Evolutionary conservation across 345 rosid genomes (phyloP).

Genomic region (Linum usitatissimum): DNA sequence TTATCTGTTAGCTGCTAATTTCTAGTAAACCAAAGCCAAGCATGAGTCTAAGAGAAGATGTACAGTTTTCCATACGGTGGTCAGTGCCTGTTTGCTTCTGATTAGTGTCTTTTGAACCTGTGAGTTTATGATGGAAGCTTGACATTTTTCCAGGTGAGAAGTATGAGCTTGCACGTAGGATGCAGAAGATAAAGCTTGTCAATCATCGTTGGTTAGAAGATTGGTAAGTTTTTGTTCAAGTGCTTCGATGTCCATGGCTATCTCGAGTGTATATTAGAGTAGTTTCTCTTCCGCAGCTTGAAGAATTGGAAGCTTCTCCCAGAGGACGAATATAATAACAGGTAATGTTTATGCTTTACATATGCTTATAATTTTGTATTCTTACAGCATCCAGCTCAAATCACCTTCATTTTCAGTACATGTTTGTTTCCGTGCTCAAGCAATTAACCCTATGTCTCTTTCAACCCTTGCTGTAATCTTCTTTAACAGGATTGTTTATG

Average conservation of each 20-base stretch:
- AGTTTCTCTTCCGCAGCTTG: slow-evolving; percentile 36
- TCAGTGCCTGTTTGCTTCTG: background rate
- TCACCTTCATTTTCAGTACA: background rate
- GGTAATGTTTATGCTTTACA: slow-evolving; percentile 31
- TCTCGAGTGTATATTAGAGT: background rate
- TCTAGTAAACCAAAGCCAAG: no score
- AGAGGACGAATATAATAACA: slow-evolving; percentile 60
- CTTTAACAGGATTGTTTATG: no score
- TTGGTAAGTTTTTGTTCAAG: slow-evolving; percentile 37
- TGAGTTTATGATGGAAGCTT: background rate
- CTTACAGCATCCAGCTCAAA: background rate
- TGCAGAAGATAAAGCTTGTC: slow-evolving; percentile 65
- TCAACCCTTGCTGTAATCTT: background rate
- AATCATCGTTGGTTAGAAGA: slow-evolving; percentile 92
- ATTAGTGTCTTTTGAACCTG: background rate
- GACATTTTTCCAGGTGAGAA: slow-evolving; percentile 55
- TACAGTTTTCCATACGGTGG: no score
- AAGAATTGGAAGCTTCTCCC: slow-evolving; percentile 81
- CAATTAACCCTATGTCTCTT: background rate
- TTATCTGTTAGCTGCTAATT: no score
- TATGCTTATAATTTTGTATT: no score
- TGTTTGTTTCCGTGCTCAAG: background rate
- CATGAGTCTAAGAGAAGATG: no score
- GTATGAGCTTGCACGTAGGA: slow-evolving; percentile 78
- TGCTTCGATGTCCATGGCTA: background rate